A percentile compares a stretch with the other conserved stretches of the same genome.
These are phyloP conservation scores for Wallacemonas sp. DNA, from an alignment of 208 protist species.

Conservation along the genomic window DNA sequence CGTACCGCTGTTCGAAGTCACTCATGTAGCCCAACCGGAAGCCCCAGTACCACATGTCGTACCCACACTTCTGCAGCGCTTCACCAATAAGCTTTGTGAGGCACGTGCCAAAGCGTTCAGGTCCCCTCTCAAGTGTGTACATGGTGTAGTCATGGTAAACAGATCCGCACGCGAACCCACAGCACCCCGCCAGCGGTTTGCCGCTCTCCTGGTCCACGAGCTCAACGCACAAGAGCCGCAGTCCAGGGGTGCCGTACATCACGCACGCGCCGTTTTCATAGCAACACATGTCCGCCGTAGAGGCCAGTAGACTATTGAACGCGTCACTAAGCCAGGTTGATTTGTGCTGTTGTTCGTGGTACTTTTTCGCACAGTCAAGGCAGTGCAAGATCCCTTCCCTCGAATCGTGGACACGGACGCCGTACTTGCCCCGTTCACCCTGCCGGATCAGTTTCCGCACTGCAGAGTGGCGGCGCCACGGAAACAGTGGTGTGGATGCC, in stretches of 20 bases:
- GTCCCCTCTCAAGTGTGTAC: constrained; percentile 40
- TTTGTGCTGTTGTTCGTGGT: constrained; percentile 24
- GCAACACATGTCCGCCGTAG: background rate
- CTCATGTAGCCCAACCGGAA: constrained; percentile 63
- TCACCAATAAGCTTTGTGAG: constrained; percentile 69
- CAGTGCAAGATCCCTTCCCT: constrained; percentile 23
- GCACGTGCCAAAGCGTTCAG: constrained; percentile 42
- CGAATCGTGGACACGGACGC: constrained; percentile 37
- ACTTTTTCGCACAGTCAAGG: constrained; percentile 32
- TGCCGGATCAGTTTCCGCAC: constrained; percentile 33
- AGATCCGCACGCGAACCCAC: constrained; percentile 50
- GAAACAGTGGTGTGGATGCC: background rate
- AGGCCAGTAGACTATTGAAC: constrained; percentile 11
- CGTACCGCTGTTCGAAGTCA: constrained; percentile 53
- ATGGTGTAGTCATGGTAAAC: constrained; percentile 83
- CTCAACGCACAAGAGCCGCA: constrained; percentile 45
- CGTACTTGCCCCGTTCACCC: constrained; percentile 21
- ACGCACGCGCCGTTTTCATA: background rate
- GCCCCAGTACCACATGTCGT: constrained; percentile 83
- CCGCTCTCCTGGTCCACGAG: constrained; percentile 29
- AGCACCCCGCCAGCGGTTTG: constrained; percentile 55
- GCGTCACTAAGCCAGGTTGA: constrained; percentile 41
- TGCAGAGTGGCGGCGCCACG: constrained; percentile 49
- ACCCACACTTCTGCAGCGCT: constrained; percentile 70
- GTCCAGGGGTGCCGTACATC: background rate